phyloP scores from a whole-genome alignment of 2,329 filamentous ascomycete species.

The Leptographium lundbergii region DNA sequence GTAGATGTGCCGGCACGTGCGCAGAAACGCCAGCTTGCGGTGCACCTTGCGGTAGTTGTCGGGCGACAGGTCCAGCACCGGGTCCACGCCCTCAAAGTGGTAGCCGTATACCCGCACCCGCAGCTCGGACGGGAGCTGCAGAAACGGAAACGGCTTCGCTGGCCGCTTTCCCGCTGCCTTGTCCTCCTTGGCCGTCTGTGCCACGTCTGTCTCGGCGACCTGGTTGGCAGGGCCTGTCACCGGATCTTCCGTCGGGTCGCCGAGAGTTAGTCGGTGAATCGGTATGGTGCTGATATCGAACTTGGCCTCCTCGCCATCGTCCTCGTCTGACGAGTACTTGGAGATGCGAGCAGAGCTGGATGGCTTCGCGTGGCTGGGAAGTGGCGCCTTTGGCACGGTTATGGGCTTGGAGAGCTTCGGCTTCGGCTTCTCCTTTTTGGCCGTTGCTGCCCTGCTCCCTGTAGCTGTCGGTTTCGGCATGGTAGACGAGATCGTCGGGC shows the following conservation, averaged over 20 bases:
- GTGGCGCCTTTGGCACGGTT: slow-evolving; percentile 18
- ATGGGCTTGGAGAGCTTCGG: slow-evolving; percentile 18
- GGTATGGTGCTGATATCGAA: slow-evolving; percentile 16
- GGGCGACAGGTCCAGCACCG: slow-evolving; percentile 53
- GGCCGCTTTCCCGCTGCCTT: slow-evolving; percentile 2
- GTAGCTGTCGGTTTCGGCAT: too few relatives aligned
- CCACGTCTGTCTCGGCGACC: not conserved
- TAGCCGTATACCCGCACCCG: slow-evolving; percentile 56
- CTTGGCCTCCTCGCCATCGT: slow-evolving; percentile 23
- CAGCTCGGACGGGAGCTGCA: slow-evolving; percentile 56
- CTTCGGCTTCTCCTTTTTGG: slow-evolving; percentile 10
- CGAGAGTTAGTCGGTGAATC: slow-evolving; percentile 31
- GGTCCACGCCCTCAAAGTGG: slow-evolving; percentile 40
- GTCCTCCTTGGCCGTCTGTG: not conserved
- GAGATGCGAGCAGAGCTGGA: slow-evolving; percentile 24
- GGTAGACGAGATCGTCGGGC: not conserved
- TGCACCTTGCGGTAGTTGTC: slow-evolving; percentile 51
- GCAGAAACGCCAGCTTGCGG: slow-evolving; percentile 45
- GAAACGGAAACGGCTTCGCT: slow-evolving; percentile 45
- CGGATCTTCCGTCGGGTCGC: slow-evolving; percentile 13
- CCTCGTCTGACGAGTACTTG: slow-evolving; percentile 19
- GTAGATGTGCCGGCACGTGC: slow-evolving; percentile 48
- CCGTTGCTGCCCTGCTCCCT: not conserved
- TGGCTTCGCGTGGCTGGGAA: slow-evolving; percentile 22
- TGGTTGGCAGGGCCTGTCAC: too few relatives aligned